Evolutionary conservation across 306 rosid species (phyloP), one percentile per base, ranked within the genome.

Genomic region (Amphicarpaea edgeworthii): DNA sequence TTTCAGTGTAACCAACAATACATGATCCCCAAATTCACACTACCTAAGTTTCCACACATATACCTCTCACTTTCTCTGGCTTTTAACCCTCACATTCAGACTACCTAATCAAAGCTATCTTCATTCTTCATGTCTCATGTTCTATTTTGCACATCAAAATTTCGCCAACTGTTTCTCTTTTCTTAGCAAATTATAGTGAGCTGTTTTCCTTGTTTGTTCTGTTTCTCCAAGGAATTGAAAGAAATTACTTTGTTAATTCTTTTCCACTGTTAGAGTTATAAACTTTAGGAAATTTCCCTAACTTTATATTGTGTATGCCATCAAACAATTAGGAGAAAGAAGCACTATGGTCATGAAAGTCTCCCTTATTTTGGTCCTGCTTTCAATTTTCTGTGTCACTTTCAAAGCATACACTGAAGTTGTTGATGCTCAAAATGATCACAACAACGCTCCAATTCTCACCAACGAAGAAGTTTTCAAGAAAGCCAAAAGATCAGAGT

Each of bases 361-460:
- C 75, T 68, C 40, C 43, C 59, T 81, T 20, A 17, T 19, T 59
- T 54, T 81, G 20, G 60, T 75, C 62, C 60, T 68, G 47, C 58
- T 81, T 74, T 47, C 65, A 38, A 20, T 81, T 47, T 40, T 74
- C 43, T 57, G 0, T 38, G 12, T 42, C 60, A 60, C 23, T 75
- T 68, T 60, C 53, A 81, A 68, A 21, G 50, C 73, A 40, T 38
- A 10, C 53, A 26, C 15, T 68, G 84, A 75, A 37, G 72, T 67
- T 37, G 72, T 67, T 37, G 64, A 66, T 66, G n/a, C 21, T 59
- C 76, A 59, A 37, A 75, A 68, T 32, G 46, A 63, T 68, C 50
- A 24, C 72, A 37, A 10, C 65, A 68, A 68, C 8, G 60, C 38
- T 68, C 46, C 76, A 23, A 38, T 50, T 75, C 72, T 75, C 58